phyloP scores from a whole-genome alignment of 2,329 filamentous ascomycete genomes.

The Sporothrix curviconia region DNA sequence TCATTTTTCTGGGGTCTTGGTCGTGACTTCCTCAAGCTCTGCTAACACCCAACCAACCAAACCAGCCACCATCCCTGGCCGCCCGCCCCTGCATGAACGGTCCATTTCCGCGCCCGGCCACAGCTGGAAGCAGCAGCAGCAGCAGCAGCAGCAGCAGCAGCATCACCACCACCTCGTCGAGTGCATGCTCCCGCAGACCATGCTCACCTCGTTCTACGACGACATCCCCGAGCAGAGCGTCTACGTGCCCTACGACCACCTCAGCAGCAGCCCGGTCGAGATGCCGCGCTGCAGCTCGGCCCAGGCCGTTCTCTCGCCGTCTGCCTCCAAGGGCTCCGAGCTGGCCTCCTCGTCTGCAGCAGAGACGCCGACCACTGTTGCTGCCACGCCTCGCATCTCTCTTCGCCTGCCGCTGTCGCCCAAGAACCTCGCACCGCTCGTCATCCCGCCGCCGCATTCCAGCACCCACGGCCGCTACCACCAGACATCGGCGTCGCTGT shows the following conservation, averaged over 20 bases:
- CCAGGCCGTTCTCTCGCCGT: slow-evolving; percentile 17
- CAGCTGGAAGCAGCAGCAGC: slow-evolving; percentile 42
- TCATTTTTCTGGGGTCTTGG: background rate
- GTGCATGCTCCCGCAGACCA: slow-evolving; percentile 27
- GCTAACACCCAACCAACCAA: slow-evolving; percentile 23
- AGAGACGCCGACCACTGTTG: too few species aligned
- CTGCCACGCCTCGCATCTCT: background rate
- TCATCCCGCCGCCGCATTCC: slow-evolving; percentile 39
- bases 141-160: too few species aligned
- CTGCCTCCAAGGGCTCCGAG: background rate
- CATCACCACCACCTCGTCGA: slow-evolving; percentile 37
- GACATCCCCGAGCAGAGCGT: slow-evolving; percentile 27
- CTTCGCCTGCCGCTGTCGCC: slow-evolving; percentile 40
- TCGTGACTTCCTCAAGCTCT: background rate
- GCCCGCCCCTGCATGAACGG: slow-evolving; percentile 57
- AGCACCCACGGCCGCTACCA: slow-evolving; percentile 11
- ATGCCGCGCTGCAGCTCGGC: slow-evolving; percentile 21
- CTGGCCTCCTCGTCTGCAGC: background rate
- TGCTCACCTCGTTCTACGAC: slow-evolving; percentile 21
- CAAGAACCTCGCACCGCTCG: slow-evolving; percentile 48
- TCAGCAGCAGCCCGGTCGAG: slow-evolving; percentile 21
- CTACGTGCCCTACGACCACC: slow-evolving; percentile 18
- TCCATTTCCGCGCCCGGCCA: slow-evolving; percentile 56
- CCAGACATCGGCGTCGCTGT: slow-evolving; percentile 3
- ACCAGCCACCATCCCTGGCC: slow-evolving; percentile 62